phyloP scores from a whole-genome alignment of 768 basidiomycete species.

The Boletus rubroflammeus region DNA sequence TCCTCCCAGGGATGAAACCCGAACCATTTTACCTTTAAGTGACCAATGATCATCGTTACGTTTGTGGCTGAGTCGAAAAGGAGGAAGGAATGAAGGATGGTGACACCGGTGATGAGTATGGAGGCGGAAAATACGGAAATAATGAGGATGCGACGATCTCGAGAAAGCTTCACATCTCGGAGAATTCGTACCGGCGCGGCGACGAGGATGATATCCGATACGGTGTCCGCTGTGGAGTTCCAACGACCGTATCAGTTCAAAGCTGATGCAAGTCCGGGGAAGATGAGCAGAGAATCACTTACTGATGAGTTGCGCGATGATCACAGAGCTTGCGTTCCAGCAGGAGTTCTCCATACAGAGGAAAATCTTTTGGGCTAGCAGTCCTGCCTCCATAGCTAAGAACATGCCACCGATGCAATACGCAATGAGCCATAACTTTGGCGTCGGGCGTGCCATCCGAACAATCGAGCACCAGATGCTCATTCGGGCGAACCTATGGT shows the following conservation, averaged over 20 bases:
- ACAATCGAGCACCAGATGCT: conserved; percentile 27
- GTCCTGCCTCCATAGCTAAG: conserved; percentile 9
- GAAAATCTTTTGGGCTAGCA: conserved; percentile 19
- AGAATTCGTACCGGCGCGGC: conserved; percentile 12
- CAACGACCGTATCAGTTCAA: not conserved
- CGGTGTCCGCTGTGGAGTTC: conserved; percentile 16
- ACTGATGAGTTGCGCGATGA: conserved; percentile 25
- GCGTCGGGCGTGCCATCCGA: conserved; percentile 17
- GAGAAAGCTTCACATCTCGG: conserved; percentile 13
- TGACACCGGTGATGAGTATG: conserved; percentile 18
- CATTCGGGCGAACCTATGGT: conserved; percentile 23
- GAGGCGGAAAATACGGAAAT: conserved; percentile 21
- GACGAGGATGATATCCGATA: conserved; percentile 24
- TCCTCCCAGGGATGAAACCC: not conserved
- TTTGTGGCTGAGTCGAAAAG: conserved; percentile 9
- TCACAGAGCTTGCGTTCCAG: not conserved
- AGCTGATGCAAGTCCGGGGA: not conserved
- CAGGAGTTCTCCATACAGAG: conserved; percentile 8
- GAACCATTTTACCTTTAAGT: conserved; percentile 18
- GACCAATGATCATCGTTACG: conserved; percentile 16
- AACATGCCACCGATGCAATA: conserved; percentile 19
- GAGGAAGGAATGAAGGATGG: conserved; percentile 23
- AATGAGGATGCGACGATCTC: conserved; percentile 19
- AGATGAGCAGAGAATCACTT: not conserved
- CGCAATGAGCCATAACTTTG: conserved; percentile 8